phyloP scores from a whole-genome alignment of 768 basidiomycete genomes.

The Amanita pallidorosea region DNA sequence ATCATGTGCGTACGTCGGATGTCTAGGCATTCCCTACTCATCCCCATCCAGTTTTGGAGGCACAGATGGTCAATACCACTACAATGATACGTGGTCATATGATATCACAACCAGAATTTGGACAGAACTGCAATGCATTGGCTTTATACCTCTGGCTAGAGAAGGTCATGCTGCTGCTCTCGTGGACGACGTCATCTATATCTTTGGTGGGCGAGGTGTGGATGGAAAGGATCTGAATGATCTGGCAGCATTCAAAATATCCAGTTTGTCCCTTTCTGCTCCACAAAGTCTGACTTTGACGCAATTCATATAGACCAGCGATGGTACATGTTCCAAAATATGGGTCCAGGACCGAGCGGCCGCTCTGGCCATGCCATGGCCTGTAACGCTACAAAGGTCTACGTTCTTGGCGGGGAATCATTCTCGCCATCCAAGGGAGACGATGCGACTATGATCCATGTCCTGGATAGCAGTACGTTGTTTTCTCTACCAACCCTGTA shows the following conservation, averaged over 20 bases:
- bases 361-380: slow-evolving; percentile 99
- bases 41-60: slow-evolving; percentile 74
- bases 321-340: slow-evolving; percentile 99
- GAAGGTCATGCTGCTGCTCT: slow-evolving; percentile 96
- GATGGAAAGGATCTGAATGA: slow-evolving; percentile 95
- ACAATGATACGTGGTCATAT: slow-evolving; percentile 98
- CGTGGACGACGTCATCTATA: slow-evolving; percentile 95
- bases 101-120: slow-evolving; percentile 72
- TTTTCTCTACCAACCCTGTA: slow-evolving; percentile 4
- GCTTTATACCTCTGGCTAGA: slow-evolving; percentile 89
- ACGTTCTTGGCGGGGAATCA: slow-evolving; percentile 93
- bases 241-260: slow-evolving; percentile 92
- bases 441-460: slow-evolving; percentile 75
- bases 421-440: slow-evolving; percentile 63
- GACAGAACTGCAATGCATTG: slow-evolving; percentile 92
- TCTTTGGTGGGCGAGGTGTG: slow-evolving; percentile 95
- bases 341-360: slow-evolving; percentile 91
- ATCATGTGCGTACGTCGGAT: slow-evolving; percentile 45
- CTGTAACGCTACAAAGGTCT: slow-evolving; percentile 76
- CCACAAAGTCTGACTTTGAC: slow-evolving; percentile 6
- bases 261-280: slow-evolving; percentile 52
- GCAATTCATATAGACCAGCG: slow-evolving; percentile 57
- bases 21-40: slow-evolving; percentile 5
- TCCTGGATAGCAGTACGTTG: slow-evolving; percentile 74
- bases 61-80: slow-evolving; percentile 97